Conservation (phyloP, 768 basidiomycete species). For the Auriscalpium vulgare region DNA sequence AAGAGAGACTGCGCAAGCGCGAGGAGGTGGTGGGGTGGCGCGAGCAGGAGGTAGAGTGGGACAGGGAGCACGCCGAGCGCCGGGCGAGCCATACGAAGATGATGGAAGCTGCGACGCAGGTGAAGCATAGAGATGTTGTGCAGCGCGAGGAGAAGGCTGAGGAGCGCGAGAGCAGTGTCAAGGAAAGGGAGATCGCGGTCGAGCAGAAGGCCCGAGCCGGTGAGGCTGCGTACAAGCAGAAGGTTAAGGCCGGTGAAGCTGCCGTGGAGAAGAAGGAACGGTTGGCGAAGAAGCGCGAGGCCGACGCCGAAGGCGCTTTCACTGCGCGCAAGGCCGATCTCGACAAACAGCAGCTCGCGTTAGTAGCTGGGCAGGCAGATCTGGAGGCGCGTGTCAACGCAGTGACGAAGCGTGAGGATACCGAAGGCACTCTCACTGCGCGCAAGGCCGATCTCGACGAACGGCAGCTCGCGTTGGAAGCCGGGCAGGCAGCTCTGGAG, state of each 20-base stretch:
- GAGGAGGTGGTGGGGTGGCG: slow-evolving; percentile 31
- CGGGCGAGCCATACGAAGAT: slow-evolving; percentile 24
- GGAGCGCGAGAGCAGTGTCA: slow-evolving; percentile 28
- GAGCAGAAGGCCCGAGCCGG: slow-evolving; percentile 28
- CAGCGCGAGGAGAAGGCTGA: slow-evolving; percentile 31
- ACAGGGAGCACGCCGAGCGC: slow-evolving; percentile 34
- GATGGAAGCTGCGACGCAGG: slow-evolving; percentile 28
- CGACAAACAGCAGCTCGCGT: slow-evolving; percentile 15
- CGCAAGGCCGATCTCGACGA: slow-evolving; percentile 36
- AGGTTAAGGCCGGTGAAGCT: slow-evolving; percentile 16
- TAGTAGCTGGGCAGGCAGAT: too few relatives aligned
- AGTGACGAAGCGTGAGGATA: slow-evolving; percentile 26
- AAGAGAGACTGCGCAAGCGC: slow-evolving; percentile 27
- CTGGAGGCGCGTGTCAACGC: too few relatives aligned
- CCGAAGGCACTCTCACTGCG: slow-evolving; percentile 28
- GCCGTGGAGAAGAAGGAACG: slow-evolving; percentile 22
- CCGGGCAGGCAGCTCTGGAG: too few relatives aligned
- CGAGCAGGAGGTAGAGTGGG: slow-evolving; percentile 36
- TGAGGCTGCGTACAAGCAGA: slow-evolving; percentile 19
- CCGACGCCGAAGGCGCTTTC: slow-evolving; percentile 22
- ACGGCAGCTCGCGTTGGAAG: too few relatives aligned
- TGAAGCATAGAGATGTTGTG: slow-evolving; percentile 25
- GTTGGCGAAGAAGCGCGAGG: slow-evolving; percentile 29
- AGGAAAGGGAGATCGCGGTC: not conserved
- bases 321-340: slow-evolving; percentile 38